Evolutionary conservation across 495 filamentous ascomycete species (phyloP).

Genomic region (Talaromyces wortmannii): DNA sequence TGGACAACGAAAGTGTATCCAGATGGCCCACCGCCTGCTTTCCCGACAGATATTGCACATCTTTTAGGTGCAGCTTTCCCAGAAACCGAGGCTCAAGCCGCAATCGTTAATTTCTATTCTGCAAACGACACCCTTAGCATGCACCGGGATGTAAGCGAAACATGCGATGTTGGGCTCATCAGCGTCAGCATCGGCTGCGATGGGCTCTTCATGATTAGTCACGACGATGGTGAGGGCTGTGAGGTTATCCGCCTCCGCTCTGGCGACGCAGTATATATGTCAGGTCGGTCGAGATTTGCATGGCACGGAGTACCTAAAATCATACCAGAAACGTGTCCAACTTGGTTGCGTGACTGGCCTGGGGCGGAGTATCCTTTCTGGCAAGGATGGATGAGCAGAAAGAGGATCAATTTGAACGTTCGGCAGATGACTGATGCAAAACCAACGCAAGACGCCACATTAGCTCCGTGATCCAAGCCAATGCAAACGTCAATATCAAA

Average conservation of each 20-base stretch:
- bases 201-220: slow-evolving; percentile 58
- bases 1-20: slow-evolving; percentile 86
- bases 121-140: slow-evolving; percentile 81
- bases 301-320: slow-evolving; percentile 94
- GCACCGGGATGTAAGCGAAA: slow-evolving; percentile 87
- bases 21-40: slow-evolving; percentile 52
- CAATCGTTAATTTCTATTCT: slow-evolving; percentile 86
- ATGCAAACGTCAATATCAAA: too few relatives aligned
- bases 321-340: slow-evolving; percentile 67
- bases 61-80: slow-evolving; percentile 63
- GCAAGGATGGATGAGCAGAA: slow-evolving; percentile 78
- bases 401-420: slow-evolving; percentile 86
- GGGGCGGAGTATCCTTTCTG: slow-evolving; percentile 49
- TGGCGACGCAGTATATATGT: slow-evolving; percentile 81
- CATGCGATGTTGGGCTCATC: slow-evolving; percentile 64
- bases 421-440: slow-evolving; percentile 69
- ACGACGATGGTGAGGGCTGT: slow-evolving; percentile 34
- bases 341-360: slow-evolving; percentile 71
- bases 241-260: slow-evolving; percentile 63
- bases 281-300: slow-evolving; percentile 67
- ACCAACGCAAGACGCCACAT: slow-evolving; percentile 9
- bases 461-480: background rate
- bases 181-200: slow-evolving; percentile 87
- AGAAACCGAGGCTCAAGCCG: slow-evolving; percentile 69
- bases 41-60: slow-evolving; percentile 63